phyloP scores from a whole-genome alignment of 129 eudicot species.

The Calendula officinalis region DNA sequence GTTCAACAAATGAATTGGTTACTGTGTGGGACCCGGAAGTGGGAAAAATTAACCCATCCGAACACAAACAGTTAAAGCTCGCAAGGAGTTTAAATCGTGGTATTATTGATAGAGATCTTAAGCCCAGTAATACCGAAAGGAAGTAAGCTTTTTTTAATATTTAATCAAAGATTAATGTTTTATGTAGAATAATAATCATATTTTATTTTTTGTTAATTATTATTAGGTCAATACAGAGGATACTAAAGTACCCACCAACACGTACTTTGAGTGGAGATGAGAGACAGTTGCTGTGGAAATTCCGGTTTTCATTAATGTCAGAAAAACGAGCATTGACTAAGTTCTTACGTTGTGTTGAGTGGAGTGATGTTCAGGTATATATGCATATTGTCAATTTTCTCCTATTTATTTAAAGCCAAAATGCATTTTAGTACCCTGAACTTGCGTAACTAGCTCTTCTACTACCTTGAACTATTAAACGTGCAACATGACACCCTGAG shows the following conservation, averaged over 20 bases:
- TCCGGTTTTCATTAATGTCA: slow-evolving; percentile 91
- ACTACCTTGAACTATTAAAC: no score
- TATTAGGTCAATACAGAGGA: slow-evolving; percentile 85
- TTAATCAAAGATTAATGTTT: background rate
- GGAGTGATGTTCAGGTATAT: slow-evolving; percentile 97
- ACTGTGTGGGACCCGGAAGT: slow-evolving; percentile 98
- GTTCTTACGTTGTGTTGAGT: slow-evolving; percentile 97
- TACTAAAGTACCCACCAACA: slow-evolving; percentile 91
- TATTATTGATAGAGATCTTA: slow-evolving; percentile 95
- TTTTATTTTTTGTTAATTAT: slow-evolving; percentile 12
- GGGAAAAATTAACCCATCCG: slow-evolving; percentile 94
- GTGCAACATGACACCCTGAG: no score
- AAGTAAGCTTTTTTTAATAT: slow-evolving; percentile 50
- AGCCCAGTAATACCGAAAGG: slow-evolving; percentile 87
- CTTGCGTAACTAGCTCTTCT: no score
- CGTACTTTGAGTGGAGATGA: slow-evolving; percentile 93
- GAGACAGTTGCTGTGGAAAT: slow-evolving; percentile 93
- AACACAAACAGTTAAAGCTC: slow-evolving; percentile 93
- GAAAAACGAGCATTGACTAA: slow-evolving; percentile 92
- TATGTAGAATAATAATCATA: no score
- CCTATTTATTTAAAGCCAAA: no score
- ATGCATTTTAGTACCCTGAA: no score
- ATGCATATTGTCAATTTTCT: no score
- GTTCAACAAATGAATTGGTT: slow-evolving; percentile 79
- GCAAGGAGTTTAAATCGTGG: slow-evolving; percentile 97